Evolutionary conservation across 2,329 filamentous ascomycete species (phyloP), one percentile per base, ranked within the genome.

Genomic region (Nothopassalora personata): DNA sequence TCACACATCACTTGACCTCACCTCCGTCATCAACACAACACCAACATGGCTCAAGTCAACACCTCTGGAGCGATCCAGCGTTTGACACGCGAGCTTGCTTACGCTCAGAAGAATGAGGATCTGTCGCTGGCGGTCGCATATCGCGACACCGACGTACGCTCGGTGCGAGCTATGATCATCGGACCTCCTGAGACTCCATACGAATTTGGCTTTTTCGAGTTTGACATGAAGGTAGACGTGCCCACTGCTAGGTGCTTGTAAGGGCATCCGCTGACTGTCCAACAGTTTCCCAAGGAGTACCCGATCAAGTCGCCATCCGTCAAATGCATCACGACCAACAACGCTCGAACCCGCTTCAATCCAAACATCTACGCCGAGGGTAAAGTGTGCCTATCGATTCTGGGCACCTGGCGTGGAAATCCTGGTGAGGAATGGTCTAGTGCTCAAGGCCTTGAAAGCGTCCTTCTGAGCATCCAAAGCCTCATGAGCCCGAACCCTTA

Each of bases 191-290:
- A 94, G 53, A 57, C 58, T 45, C 60, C 59, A 5, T 99, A 99
- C 74, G 92, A 97, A 74, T 97, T 95, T 71, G 94, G 94, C 3
- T 97, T 97, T 77, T 97, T 96, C 71, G 91, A 97, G 82, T 91
- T 94, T 73, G 62, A 68, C 31, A 61, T 69, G 58, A 67, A 69
- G 47, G 45, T 53, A 31, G 18, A 53, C 53, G n/a, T 11, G 11
- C 8, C 11, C 31, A 11, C 31, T 34, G 11, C 31, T 11, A 34
- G 31, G 11, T 11, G 31, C 11, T 47, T 18, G 3, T n/a, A 7
- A 34, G 15, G 18, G 8, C 18, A 7, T 1, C 36, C 11, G n/a
- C 53, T 52, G 18, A 56, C 23, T 15, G 27, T 33, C 31, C 8
- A 11, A 13, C 43, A 60, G 56, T 69, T 73, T 53, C 60, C 63